A percentile compares a stretch with the other conserved stretches of the same genome.
These are phyloP conservation scores for Tilletia indica DNA, from an alignment of 1,284 basidiomycete species.

Conservation along the genomic window DNA sequence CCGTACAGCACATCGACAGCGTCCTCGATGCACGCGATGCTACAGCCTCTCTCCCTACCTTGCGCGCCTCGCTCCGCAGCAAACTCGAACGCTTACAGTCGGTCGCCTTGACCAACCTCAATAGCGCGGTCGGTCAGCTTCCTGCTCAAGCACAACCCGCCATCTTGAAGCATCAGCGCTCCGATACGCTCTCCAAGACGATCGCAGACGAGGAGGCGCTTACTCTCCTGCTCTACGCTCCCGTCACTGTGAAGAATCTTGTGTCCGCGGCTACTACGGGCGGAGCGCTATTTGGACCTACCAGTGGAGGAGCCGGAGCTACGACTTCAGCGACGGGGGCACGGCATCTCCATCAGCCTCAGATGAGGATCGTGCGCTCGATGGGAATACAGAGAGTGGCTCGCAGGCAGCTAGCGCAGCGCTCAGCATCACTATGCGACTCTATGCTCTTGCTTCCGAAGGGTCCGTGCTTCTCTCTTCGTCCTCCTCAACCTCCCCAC, in stretches of 20 bases:
- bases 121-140: not conserved
- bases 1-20: conserved; percentile 7
- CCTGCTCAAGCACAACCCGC: not conserved
- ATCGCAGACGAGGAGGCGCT: conserved; percentile 12
- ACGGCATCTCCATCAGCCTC: too few species aligned
- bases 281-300: not conserved
- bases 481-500: not conserved
- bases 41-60: not conserved
- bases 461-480: conserved; percentile 9
- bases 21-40: conserved; percentile 12
- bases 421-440: conserved; percentile 17
- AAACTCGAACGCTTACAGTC: not conserved
- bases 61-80: not conserved
- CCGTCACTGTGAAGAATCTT: conserved; percentile 13
- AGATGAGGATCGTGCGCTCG: not conserved
- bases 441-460: conserved; percentile 5
- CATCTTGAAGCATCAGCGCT: conserved; percentile 1
- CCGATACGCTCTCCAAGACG: conserved; percentile 13
- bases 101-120: not conserved
- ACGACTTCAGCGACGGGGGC: not conserved
- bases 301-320: not conserved
- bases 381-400: not conserved
- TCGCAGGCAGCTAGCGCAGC: conserved; percentile 13
- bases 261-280: not conserved
- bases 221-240: not conserved